Evolutionary conservation across 2,329 filamentous ascomycete genomes (phyloP).

Genomic region (Bipolaris sorokiniana): DNA sequence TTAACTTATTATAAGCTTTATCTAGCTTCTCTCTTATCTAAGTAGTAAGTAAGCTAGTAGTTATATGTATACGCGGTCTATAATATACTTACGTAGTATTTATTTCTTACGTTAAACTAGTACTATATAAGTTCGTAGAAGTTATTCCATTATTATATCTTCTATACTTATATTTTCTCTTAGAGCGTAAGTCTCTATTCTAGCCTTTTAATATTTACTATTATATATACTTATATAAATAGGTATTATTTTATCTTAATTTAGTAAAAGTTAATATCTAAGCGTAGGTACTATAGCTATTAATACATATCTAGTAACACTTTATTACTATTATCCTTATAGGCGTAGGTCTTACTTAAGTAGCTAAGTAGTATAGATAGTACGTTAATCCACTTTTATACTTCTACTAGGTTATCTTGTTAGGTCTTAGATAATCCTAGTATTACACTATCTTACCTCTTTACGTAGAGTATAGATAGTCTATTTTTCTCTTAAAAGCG

Average conservation of each 20-base stretch:
- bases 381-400: not conserved
- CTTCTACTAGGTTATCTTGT: not conserved
- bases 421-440: not conserved
- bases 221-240: not conserved
- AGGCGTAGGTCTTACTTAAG: no score
- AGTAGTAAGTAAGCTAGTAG: not conserved
- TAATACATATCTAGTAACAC: not conserved
- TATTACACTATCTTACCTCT: not conserved
- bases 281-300: not conserved
- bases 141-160: no score
- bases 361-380: no score
- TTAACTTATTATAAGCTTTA: no score
- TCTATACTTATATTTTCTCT: no score
- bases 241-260: no score
- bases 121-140: no score
- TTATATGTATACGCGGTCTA: not conserved
- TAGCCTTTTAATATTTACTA: no score
- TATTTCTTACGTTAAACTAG: no score
- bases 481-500: not conserved
- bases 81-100: no score
- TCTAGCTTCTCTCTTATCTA: not conserved
- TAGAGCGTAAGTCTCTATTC: no score
- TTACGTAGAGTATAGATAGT: not conserved
- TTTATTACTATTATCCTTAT: not conserved
- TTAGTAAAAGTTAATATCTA: not conserved